phyloP scores from a whole-genome alignment of 805 yeast species.

The Yamadazyma tumulicola region DNA sequence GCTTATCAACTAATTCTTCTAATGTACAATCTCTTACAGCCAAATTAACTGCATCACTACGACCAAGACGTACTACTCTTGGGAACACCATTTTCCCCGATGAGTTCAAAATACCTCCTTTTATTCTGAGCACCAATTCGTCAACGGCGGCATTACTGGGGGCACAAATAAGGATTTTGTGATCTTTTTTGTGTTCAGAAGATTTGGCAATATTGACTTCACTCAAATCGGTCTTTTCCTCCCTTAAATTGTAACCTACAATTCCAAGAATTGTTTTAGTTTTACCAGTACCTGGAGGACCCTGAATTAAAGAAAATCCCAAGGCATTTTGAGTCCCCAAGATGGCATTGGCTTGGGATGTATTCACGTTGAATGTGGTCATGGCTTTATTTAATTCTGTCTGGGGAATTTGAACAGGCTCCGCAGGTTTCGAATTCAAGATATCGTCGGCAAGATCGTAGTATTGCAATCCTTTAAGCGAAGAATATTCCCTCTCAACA shows the following conservation, averaged over 20 bases:
- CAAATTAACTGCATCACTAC: slow-evolving; percentile 81
- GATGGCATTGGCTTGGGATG: slow-evolving; percentile 90
- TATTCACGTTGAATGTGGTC: slow-evolving; percentile 59
- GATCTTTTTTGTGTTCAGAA: slow-evolving; percentile 5
- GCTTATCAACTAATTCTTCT: slow-evolving; percentile 78
- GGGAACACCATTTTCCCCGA: slow-evolving; percentile 56
- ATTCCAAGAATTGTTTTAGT: slow-evolving; percentile 95
- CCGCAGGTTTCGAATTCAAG: slow-evolving; percentile 59
- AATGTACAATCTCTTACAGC: slow-evolving; percentile 79
- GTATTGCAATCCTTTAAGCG: slow-evolving; percentile 76
- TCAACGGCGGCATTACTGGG: slow-evolving; percentile 99
- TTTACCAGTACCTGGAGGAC: slow-evolving; percentile 99
- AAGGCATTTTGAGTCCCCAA: slow-evolving; percentile 59
- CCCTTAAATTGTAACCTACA: slow-evolving; percentile 65
- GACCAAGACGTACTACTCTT: slow-evolving; percentile 78
- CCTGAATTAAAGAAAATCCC: slow-evolving; percentile 92
- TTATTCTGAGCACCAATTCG: slow-evolving; percentile 81
- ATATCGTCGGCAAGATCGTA: slow-evolving; percentile 74
- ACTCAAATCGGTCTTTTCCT: slow-evolving; percentile 7
- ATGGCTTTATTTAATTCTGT: slow-evolving; percentile 39
- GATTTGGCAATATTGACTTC: slow-evolving; percentile 13
- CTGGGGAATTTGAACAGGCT: slow-evolving; percentile 32
- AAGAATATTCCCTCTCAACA: slow-evolving; percentile 85
- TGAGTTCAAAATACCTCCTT: slow-evolving; percentile 61
- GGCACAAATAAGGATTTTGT: slow-evolving; percentile 83